Conservation (phyloP, 2,329 filamentous ascomycete genomes). For the Diaporthe nobilis region DNA sequence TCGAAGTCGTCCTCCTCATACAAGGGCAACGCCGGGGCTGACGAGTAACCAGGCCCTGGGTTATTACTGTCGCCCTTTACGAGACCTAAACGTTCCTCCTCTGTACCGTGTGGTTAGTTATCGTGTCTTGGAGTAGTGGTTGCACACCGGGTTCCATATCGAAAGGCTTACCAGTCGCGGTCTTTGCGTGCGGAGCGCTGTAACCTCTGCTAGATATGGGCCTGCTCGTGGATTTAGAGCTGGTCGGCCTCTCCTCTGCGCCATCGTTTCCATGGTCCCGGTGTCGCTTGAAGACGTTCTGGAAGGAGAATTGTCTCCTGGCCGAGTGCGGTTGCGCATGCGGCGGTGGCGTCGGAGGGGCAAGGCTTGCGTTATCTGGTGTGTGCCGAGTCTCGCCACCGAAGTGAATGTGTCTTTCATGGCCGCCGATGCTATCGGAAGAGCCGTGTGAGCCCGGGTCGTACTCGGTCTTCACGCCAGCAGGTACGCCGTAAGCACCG, state of each 20-base stretch:
- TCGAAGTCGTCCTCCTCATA: constrained; percentile 55
- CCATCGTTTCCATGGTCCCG: constrained; percentile 49
- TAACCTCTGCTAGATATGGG: constrained; percentile 57
- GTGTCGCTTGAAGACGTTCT: constrained; percentile 81
- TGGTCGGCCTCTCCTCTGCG: constrained; percentile 44
- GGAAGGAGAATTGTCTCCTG: constrained; percentile 90
- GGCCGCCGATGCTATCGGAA: constrained; percentile 59
- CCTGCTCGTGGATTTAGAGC: constrained; percentile 51
- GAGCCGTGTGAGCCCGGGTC: constrained; percentile 53
- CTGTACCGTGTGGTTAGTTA: constrained; percentile 50
- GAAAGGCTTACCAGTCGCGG: constrained; percentile 62
- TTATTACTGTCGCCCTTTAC: constrained; percentile 83
- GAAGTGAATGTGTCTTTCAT: constrained; percentile 63
- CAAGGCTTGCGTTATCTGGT: constrained; percentile 58
- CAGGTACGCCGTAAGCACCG: constrained; percentile 65
- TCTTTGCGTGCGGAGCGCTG: constrained; percentile 59
- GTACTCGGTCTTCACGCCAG: constrained; percentile 61
- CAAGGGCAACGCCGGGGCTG: constrained; percentile 52
- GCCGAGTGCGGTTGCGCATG: constrained; percentile 60
- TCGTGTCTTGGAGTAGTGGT: background rate
- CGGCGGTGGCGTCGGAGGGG: constrained; percentile 73
- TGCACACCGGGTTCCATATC: no score
- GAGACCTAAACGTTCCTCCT: constrained; percentile 86
- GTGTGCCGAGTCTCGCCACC: constrained; percentile 53
- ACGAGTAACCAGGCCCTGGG: constrained; percentile 46